Evolutionary conservation across 208 protist species (phyloP).

Genomic region (Leishmania aethiopica): DNA sequence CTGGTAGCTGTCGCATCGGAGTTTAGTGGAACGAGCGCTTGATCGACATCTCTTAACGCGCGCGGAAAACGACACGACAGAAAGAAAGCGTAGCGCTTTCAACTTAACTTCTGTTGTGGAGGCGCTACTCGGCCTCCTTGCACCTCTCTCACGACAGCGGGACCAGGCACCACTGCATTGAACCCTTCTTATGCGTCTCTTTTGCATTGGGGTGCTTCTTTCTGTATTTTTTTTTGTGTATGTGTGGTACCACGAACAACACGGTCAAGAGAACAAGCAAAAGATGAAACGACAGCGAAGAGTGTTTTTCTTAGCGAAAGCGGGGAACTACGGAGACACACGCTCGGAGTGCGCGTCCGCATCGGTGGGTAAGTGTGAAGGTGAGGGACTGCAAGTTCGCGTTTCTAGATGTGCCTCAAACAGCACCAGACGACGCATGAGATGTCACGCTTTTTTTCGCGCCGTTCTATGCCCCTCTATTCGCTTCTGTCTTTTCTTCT

Average conservation of each 20-base stretch:
- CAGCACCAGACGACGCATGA: background rate
- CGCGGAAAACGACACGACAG: background rate
- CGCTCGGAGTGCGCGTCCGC: background rate
- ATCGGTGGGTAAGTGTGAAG: background rate
- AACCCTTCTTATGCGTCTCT: background rate
- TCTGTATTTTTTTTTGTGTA: background rate
- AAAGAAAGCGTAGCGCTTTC: background rate
- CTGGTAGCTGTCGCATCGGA: background rate
- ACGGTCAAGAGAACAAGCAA: slow-evolving; percentile 18
- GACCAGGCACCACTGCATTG: background rate
- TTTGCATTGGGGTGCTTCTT: background rate
- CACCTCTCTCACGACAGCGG: no score
- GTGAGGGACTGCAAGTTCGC: background rate
- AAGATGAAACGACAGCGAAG: slow-evolving; percentile 8
- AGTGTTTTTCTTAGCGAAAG: background rate
- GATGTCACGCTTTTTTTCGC: background rate
- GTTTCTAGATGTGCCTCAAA: background rate
- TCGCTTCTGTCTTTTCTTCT: background rate
- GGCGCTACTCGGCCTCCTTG: background rate
- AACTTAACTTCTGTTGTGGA: background rate
- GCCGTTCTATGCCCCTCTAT: background rate
- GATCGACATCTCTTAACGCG: background rate
- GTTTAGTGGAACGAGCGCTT: background rate
- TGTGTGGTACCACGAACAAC: background rate
- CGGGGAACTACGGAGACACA: background rate